These are phyloP conservation scores for Magnusiomyces magnusii DNA, from an alignment of 1,139 yeast species.

Conservation along the genomic window DNA sequence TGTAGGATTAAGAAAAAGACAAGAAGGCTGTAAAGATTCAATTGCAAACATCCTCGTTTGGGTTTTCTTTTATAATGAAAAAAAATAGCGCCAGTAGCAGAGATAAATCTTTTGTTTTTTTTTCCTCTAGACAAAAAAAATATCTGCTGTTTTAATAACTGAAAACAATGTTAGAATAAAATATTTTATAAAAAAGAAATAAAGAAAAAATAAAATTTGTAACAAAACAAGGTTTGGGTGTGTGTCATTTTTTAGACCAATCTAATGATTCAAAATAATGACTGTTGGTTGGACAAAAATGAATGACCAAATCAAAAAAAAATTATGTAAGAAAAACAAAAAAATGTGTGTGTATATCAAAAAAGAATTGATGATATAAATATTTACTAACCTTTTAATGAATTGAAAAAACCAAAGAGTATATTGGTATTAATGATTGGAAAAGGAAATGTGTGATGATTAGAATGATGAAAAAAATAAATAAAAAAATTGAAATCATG, in stretches of 20 bases:
- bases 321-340: too few relatives aligned
- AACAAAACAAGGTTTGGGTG: not conserved
- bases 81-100: not conserved
- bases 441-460: not conserved
- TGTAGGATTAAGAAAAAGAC: not conserved
- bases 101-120: not conserved
- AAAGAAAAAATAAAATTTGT: not conserved
- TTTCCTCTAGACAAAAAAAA: not conserved
- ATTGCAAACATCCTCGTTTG: not conserved
- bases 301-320: not conserved
- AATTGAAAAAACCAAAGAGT: not conserved
- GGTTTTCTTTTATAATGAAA: not conserved
- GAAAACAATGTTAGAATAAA: too few relatives aligned
- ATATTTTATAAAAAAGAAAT: too few relatives aligned
- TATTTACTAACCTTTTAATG: not conserved
- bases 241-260: not conserved
- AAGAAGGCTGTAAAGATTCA: not conserved
- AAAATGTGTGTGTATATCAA: not conserved
- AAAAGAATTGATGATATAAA: too few relatives aligned
- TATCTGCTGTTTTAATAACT: too few relatives aligned
- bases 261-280: not conserved
- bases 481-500: not conserved
- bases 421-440: not conserved
- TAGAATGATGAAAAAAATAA: not conserved
- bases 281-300: not conserved